Conservation (phyloP, 2,329 filamentous ascomycete species). For the Colletotrichum endophyticum region DNA sequence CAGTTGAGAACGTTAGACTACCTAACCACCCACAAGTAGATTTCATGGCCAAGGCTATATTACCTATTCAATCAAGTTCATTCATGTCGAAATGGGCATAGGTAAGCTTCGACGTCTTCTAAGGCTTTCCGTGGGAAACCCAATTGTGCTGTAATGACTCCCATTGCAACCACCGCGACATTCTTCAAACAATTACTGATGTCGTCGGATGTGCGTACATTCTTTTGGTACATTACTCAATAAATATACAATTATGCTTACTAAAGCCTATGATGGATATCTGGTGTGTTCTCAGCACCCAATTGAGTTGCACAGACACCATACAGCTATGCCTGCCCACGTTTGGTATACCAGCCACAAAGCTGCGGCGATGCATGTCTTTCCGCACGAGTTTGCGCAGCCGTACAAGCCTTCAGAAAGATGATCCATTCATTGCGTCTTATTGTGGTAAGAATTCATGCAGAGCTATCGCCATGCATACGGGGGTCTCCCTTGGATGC, state of each 20-base stretch:
- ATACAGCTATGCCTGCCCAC: not conserved
- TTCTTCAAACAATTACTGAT: not conserved
- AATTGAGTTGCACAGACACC: not conserved
- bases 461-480: not conserved
- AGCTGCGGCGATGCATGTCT: not conserved
- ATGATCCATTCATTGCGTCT: not conserved
- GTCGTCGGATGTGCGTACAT: not conserved
- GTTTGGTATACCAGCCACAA: not conserved
- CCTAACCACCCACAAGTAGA: not conserved
- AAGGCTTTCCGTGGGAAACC: accelerated
- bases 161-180: not conserved
- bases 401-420: not conserved
- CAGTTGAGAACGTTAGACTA: not conserved
- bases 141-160: not conserved
- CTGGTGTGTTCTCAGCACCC: not conserved
- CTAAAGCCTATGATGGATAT: not conserved
- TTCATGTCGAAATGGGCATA: not conserved
- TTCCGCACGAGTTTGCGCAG: not conserved
- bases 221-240: not conserved
- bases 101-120: not conserved
- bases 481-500: not conserved
- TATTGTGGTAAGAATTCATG: not conserved
- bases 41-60: not conserved
- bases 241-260: not conserved
- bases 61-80: not conserved